Conservation (phyloP, 2,329 filamentous ascomycete species). For the Lachnum nothofagi region DNA sequence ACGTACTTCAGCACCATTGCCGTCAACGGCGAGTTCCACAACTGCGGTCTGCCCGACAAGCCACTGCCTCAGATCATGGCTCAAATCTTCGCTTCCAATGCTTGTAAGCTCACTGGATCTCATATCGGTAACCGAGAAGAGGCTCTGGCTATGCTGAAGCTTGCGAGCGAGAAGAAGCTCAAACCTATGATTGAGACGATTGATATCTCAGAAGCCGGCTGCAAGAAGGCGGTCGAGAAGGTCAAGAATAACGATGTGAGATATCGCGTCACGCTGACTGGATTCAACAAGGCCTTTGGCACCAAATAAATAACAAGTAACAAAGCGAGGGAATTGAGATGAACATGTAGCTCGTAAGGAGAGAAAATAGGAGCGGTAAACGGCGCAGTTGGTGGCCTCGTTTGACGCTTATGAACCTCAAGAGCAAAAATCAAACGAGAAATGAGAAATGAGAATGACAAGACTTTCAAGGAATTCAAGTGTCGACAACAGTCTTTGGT, state of each 20-base stretch:
- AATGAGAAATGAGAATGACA: too few relatives aligned
- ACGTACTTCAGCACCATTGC: conserved; percentile 48
- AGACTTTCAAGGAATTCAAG: too few relatives aligned
- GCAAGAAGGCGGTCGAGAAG: conserved; percentile 63
- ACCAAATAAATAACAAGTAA: conserved; percentile 11
- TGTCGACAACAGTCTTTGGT: too few relatives aligned
- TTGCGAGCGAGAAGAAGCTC: conserved; percentile 52
- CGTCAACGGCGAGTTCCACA: conserved; percentile 52
- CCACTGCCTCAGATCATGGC: conserved; percentile 41
- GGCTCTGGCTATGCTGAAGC: conserved; percentile 53
- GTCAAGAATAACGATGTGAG: conserved; percentile 67
- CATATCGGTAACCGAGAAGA: conserved; percentile 59
- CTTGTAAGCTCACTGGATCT: conserved; percentile 39
- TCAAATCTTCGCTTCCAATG: conserved; percentile 36
- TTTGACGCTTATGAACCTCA: too few relatives aligned
- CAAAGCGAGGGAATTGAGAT: neutral
- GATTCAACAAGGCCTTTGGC: conserved; percentile 61
- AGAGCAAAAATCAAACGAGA: too few relatives aligned
- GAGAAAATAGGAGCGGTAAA: too few relatives aligned
- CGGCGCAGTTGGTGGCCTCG: too few relatives aligned
- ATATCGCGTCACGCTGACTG: conserved; percentile 66
- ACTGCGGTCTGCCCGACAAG: conserved; percentile 52
- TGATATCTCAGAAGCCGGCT: conserved; percentile 49
- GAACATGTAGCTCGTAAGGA: too few relatives aligned
- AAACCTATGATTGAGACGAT: conserved; percentile 50